Base-by-base conservation (phyloP, 805 yeast genomes). In the Candida peoriensis region DNA sequence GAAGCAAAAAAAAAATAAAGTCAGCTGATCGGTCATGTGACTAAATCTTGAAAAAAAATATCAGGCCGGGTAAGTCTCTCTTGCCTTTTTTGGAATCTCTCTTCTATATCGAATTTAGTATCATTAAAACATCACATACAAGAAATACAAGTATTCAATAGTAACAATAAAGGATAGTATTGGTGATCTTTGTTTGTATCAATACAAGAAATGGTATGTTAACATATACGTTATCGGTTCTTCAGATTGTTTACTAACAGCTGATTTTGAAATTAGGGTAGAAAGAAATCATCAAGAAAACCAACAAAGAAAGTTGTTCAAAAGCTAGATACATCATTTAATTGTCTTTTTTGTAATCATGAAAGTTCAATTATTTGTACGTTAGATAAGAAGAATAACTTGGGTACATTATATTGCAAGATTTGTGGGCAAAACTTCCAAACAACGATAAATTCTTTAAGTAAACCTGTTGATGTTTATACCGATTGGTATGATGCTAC, bases 401-500 rank as follows among this genome's bases (percentile, higher is more conserved):
- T 90, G 30, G 98, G 97, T 16, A 76, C 81, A 17, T 62, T 93
- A 39, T 78, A 75, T 43, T 90, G 98, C 60, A 93, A 93, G 55
- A 81, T 88, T 22, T 90, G 98, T 57, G 97, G 97, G 1, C 97
- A 89, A 58, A 73, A 76, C 24, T 90, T 93, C 66, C 97, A 89
- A 58, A 76, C 95, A 4, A 77, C 88, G 30, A 86, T 89, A 47
- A 86, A 86, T 57, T 75, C 64, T 2, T 47, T 68, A 12, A 77
- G 87, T 12, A 96, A 85, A 38, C 96, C 98, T 0, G 88, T 90
- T 27, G 98, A 90, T 61, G 83, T 90, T 12, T 90, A 90, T 56
- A 81, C 95, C 32, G 97, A 90, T 58, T 90, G 98, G 98, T 87
- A 87, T 34, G 98, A 90, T 66, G 97, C 97, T 34, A 93, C 90